Conservation (phyloP, 2,329 filamentous ascomycete genomes). For the Colletotrichum horii region DNA sequence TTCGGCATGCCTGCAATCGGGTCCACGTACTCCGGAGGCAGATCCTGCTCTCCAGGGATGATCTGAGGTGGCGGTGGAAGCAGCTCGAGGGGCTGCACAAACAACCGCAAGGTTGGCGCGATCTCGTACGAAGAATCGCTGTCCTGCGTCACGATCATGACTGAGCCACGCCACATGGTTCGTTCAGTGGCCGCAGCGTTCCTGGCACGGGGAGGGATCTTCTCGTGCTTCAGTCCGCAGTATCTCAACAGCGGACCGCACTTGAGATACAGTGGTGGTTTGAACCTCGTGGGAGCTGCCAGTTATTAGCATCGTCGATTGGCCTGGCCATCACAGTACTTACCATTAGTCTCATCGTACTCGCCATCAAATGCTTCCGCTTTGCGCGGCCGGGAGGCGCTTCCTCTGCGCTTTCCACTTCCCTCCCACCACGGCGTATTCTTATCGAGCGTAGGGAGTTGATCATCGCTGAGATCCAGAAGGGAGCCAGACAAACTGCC, state of each 20-base stretch:
- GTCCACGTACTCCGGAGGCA: conserved; percentile 85
- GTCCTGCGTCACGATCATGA: conserved; percentile 95
- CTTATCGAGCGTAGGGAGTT: conserved; percentile 44
- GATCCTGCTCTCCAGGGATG: conserved; percentile 64
- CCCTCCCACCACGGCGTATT: conserved; percentile 81
- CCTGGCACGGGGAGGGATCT: conserved; percentile 42
- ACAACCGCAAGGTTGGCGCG: conserved; percentile 79
- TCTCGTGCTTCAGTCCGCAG: conserved; percentile 78
- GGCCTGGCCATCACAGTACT: conserved; percentile 24
- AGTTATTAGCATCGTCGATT: background rate
- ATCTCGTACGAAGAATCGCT: conserved; percentile 82
- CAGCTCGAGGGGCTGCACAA: conserved; percentile 84
- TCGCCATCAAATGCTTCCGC: conserved; percentile 71
- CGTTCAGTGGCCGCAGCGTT: conserved; percentile 52
- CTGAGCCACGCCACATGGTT: conserved; percentile 89
- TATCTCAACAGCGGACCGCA: conserved; percentile 92
- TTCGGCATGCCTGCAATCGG: conserved; percentile 89
- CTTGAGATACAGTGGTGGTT: conserved; percentile 82
- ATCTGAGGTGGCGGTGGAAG: conserved; percentile 78
- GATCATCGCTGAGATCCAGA: conserved; percentile 60
- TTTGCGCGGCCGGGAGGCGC: conserved; percentile 55
- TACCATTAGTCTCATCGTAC: conserved; percentile 68
- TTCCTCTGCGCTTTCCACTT: conserved; percentile 50
- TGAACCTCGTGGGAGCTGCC: conserved; percentile 75
- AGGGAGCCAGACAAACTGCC: conserved; percentile 64